Base-by-base conservation (phyloP, 768 basidiomycete species). In the Austroboletus eburneus region DNA sequence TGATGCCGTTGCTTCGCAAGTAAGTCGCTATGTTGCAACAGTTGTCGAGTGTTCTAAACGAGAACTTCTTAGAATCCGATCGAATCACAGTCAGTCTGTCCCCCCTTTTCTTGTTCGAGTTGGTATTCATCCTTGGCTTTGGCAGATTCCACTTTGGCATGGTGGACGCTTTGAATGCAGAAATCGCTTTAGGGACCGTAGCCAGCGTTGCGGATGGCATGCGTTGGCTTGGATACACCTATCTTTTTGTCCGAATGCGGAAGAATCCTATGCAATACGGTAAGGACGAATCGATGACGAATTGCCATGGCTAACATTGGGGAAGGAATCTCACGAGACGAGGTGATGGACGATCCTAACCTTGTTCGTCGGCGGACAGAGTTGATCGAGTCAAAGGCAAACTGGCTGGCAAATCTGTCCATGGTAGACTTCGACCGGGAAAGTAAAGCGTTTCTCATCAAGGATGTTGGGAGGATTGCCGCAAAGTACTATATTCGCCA, bases 171-270 rank as follows among this genome's bases (percentile, higher is more conserved):
- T 72, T 99, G 55, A 99, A 98, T 61, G 96, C 93, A 2, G 96
- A 99, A 62, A 87, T 99, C 43, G 76, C 93, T 9, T 77, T 99
- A 0, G 95, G 96, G 3, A 98, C 96, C 1, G 95, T 99, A 21
- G 78, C 91, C 1, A 94, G 80, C 56, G 77, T 85, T 30, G 70
- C 74, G 46, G 96, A 99, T 61, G 96, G 83, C 7, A 82, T 95
- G 13, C 83, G 83, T 52, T 99, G 96, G 96, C 71, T 99, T 34
- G 91, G 94, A 14, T 99, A 96, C 63, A 97, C 96, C 2, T 99
- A 98, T 63, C 78, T 98, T 24, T 92, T 89, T 61, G 93, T 97
- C 9, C 79, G 95, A 43, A 95, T 98, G 93, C 75, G 80, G 39
- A 89, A 87, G 62, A 95, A 93, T 57, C 94, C 95, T 3, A 81